Evolutionary conservation across 1,284 basidiomycete genomes (phyloP), one percentile per base, ranked within the genome.

Genomic region (Malassezia japonica): DNA sequence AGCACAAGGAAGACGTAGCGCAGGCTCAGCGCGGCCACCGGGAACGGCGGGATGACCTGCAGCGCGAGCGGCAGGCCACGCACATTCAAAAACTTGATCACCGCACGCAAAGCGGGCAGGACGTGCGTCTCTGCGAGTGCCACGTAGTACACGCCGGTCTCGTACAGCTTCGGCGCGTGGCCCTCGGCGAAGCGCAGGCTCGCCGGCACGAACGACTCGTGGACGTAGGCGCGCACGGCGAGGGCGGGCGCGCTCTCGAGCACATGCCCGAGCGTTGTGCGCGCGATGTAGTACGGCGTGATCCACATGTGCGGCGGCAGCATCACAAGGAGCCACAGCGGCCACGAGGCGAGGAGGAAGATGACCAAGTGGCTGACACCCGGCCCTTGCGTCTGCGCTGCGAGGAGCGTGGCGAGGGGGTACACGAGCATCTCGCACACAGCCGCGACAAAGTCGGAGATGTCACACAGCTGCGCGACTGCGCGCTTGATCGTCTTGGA

Each of bases 301-400:
- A 45, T 10, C 51, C 46, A 48, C 27, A 56, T 47, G 23, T 58
- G 42, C 48, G 58, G 48, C 5, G 64, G 64, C 24, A 67, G 43
- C 56, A 70, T 59, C 20, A 61, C 64, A 7, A 65, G 40, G 6
- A 72, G 56, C 61, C 67, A 72, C 7, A 67, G 7, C 4, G 69
- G 69, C 63, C 67, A 72, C 24, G 69, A 60, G 1, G 55, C 45
- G n/a, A 72, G 38, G 24, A 72, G 43, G 42, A 72, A 70, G 29
- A 59, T 49, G 15, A 62, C 61, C 6, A 62, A 43, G 13, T 60
- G 58, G 32, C 57, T 48, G 5, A 65, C 64, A 10, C 39, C 55
- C 41, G 51, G 43, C 6, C 57, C 59, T 21, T 56, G 53, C 9
- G 57, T 53, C 28, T 61, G 55, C 66, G 65, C 65, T 12, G 55